Percentiles rank a stretch among this genome's conserved stretches.
These are phyloP conservation scores for Ophiocordyceps camponoti-leonardi DNA, from an alignment of 2,329 filamentous ascomycete genomes.

Conservation along the genomic window DNA sequence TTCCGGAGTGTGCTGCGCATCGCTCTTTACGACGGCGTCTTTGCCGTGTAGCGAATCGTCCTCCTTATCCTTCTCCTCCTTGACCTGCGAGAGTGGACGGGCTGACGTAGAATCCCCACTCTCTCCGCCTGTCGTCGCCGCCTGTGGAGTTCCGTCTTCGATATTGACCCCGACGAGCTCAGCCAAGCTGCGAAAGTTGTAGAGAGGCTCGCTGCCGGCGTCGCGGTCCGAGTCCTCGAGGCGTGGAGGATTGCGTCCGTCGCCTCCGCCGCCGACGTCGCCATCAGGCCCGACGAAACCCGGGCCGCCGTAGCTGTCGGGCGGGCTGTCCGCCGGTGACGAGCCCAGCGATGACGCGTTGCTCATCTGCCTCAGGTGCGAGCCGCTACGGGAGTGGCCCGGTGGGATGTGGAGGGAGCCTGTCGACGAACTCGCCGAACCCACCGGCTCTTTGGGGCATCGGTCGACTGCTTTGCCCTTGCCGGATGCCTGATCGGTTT, in stretches of 20 bases:
- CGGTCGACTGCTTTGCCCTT: constrained; percentile 61
- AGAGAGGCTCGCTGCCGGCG: constrained; percentile 54
- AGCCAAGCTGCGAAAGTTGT: constrained; percentile 79
- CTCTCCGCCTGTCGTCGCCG: constrained; percentile 3
- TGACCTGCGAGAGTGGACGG: constrained; percentile 18
- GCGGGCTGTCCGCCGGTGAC: constrained; percentile 51
- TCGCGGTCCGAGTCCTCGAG: constrained; percentile 33
- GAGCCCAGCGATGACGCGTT: constrained; percentile 74
- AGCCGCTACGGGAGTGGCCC: constrained; percentile 40
- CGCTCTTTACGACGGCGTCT: neutral
- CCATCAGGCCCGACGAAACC: constrained; percentile 16
- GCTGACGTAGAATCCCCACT: constrained; percentile 7
- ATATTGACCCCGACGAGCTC: constrained; percentile 60
- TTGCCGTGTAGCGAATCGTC: constrained; percentile 4
- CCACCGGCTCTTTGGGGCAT: constrained; percentile 14
- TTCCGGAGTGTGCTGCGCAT: neutral
- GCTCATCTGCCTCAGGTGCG: constrained; percentile 67
- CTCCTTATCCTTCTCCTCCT: constrained; percentile 19
- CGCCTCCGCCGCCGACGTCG: too few relatives aligned
- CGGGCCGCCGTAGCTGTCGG: constrained; percentile 29
- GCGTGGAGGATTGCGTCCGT: constrained; percentile 29
- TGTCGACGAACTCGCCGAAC: constrained; percentile 15
- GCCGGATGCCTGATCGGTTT: constrained; percentile 17
- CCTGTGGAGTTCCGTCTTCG: constrained; percentile 23
- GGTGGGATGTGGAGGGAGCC: constrained; percentile 27